Conservation (phyloP, 805 yeast genomes). For the Pichia sporocuriosa region DNA sequence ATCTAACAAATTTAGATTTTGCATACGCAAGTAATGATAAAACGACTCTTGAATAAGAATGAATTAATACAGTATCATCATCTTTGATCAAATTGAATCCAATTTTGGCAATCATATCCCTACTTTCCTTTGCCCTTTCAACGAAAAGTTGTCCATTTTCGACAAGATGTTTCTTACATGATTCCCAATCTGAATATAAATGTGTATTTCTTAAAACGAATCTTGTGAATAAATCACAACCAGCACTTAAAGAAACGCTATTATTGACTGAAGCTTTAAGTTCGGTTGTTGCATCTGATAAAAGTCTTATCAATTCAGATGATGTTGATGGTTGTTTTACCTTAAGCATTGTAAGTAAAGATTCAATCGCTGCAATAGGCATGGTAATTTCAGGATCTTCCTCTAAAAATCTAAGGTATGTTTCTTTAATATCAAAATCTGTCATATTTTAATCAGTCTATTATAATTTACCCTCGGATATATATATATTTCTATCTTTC, state of each 20-base stretch:
- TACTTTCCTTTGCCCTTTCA: slow-evolving; percentile 82
- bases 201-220: slow-evolving; percentile 87
- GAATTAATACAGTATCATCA: slow-evolving; percentile 85
- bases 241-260: slow-evolving; percentile 91
- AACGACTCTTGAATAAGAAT: slow-evolving; percentile 89
- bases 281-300: slow-evolving; percentile 67
- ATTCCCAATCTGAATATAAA: slow-evolving; percentile 89
- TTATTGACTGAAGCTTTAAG: slow-evolving; percentile 78
- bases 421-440: slow-evolving; percentile 72
- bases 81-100: slow-evolving; percentile 89
- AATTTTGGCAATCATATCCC: slow-evolving; percentile 78
- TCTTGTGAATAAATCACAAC: slow-evolving; percentile 93
- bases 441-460: slow-evolving; percentile 12
- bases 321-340: slow-evolving; percentile 88
- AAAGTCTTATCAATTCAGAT: slow-evolving; percentile 79
- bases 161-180: slow-evolving; percentile 79
- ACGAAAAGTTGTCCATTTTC: slow-evolving; percentile 91
- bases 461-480: too few species aligned
- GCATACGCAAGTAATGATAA: slow-evolving; percentile 70
- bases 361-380: slow-evolving; percentile 98
- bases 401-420: slow-evolving; percentile 71
- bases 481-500: too few species aligned
- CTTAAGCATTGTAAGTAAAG: slow-evolving; percentile 75
- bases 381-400: slow-evolving; percentile 96
- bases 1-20: slow-evolving; percentile 68